A percentile compares a stretch with the other conserved stretches of the same genome.
phyloP scores from a whole-genome alignment of 2,329 filamentous ascomycete species.

The Cercospora sojina region DNA sequence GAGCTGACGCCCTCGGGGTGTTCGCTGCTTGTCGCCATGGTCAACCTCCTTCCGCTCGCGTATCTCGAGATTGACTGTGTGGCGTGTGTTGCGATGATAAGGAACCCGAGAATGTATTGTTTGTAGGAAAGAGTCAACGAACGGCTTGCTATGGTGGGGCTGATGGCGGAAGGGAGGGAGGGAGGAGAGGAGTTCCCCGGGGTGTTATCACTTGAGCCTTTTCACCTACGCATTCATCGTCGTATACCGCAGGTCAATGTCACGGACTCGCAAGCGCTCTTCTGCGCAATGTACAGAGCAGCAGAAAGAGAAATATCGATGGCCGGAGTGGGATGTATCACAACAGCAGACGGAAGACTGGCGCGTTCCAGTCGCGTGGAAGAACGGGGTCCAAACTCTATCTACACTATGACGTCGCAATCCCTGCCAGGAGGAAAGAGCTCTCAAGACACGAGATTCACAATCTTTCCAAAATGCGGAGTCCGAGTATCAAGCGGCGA shows the following conservation, averaged over 20 bases:
- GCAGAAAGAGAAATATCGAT: neutral
- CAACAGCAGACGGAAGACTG: neutral
- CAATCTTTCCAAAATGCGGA: neutral
- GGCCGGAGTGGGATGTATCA: neutral
- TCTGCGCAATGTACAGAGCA: neutral
- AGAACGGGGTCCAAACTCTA: neutral
- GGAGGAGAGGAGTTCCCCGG: neutral
- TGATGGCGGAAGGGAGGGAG: neutral
- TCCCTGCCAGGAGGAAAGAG: conserved; percentile 11
- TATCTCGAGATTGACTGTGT: neutral
- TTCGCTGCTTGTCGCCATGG: conserved; percentile 10
- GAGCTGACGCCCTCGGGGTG: conserved; percentile 43
- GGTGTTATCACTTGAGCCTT: neutral
- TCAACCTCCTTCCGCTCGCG: neutral
- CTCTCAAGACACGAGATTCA: conserved; percentile 1
- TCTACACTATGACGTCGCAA: conserved; percentile 5
- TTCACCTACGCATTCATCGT: neutral
- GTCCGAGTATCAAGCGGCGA: neutral
- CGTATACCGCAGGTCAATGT: neutral
- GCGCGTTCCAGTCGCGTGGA: neutral
- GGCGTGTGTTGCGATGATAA: neutral
- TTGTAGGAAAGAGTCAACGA: neutral
- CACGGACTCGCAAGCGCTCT: neutral
- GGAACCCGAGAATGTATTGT: neutral
- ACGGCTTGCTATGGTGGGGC: conserved; percentile 3